Evolutionary conservation across 2,329 filamentous ascomycete genomes (phyloP), one percentile per base, ranked within the genome.

Genomic region (Podosphaera xanthii): DNA sequence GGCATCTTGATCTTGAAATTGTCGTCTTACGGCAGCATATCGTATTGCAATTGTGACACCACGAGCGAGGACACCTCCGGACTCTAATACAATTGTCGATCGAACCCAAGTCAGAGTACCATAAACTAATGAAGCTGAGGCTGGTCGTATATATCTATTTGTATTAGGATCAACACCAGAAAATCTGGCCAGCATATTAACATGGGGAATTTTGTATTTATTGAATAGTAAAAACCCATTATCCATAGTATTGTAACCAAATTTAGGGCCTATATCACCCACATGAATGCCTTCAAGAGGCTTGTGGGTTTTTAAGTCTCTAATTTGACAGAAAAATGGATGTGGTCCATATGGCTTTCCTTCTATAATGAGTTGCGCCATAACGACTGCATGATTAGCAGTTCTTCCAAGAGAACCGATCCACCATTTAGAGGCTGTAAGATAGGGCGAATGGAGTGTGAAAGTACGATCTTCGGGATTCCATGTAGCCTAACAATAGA

Each of bases 341-440:
- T 90, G 85, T 44, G 86, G 85, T 0, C 86, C 86, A 63, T 81
- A 82, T 22, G 75, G 72, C 71, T 84, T 86, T 64, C 83, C 84
- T 61, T 74, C 72, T 61, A 88, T 77, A 62, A 82, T 77, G 35
- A 90, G 75, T 70, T 89, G 85, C 0, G 86, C 86, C 76, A 90
- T 87, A 2, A 90, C 84, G 1, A 87, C 80, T 0, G 86, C 86
- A 67, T 87, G 77, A 68, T 87, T 90, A 52, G 86, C 86, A 2
- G 82, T 83, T 65, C 83, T 77, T 58, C 86, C 86, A 2, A 90
- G 75, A 9, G 84, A 86, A 1, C 86, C 86, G 65, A 88, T 88
- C 86, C 86, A 90, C 85, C 85, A 91, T 68, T 91, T 91, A 40
- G 83, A 84, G 0, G 85, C 79, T 1, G 86, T 89, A 59, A 89